These are phyloP conservation scores for Maudiozyma barnettii DNA, from an alignment of 805 yeast species.

Conservation along the genomic window DNA sequence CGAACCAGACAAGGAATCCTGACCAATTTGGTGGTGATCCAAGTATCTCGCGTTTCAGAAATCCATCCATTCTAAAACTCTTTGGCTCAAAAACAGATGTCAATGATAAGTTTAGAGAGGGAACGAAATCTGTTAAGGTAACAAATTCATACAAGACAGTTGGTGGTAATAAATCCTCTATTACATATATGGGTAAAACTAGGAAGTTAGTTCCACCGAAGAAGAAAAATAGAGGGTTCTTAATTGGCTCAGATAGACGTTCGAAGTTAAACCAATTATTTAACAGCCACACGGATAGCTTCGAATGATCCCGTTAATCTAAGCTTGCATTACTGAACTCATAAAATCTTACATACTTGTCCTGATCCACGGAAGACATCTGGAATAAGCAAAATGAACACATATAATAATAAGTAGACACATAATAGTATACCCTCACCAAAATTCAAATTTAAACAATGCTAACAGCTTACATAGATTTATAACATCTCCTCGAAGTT, in stretches of 20 bases:
- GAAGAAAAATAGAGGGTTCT: conserved; percentile 2
- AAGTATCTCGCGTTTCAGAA: conserved; percentile 20
- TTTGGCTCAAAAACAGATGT: conserved; percentile 34
- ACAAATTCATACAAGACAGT: conserved; percentile 46
- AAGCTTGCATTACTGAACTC: no score
- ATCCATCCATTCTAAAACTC: conserved; percentile 38
- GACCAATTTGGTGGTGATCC: conserved; percentile 5
- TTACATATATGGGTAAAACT: conserved; percentile 42
- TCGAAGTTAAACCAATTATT: conserved; percentile 10
- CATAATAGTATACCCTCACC: no score
- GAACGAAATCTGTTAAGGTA: conserved; percentile 39
- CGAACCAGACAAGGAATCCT: not conserved
- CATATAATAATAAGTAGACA: no score
- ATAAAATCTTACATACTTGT: no score
- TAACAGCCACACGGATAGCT: conserved; percentile 13
- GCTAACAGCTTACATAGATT: no score
- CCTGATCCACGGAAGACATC: no score
- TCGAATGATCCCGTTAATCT: conserved; percentile 6
- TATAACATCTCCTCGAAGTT: no score
- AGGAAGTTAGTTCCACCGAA: conserved; percentile 26
- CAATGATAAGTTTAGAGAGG: conserved; percentile 35
- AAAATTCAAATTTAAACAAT: no score
- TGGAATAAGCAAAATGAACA: no score
- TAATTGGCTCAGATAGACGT: not conserved
- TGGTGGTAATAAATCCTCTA: conserved; percentile 47